phyloP scores from a whole-genome alignment of 2,329 filamentous ascomycete genomes.

The Triangularia verruculosa region DNA sequence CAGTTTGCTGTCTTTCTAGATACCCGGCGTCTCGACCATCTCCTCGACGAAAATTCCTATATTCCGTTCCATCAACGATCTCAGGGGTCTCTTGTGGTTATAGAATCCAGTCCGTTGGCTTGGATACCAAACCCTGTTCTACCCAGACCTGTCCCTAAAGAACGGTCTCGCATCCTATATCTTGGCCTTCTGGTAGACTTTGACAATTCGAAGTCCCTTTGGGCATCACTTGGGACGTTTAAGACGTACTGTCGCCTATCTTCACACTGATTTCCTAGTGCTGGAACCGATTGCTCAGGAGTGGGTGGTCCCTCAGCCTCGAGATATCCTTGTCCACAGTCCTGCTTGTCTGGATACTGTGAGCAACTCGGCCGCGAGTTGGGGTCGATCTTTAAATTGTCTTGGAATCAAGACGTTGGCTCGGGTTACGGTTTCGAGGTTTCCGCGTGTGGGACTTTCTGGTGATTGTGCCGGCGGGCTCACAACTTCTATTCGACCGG shows the following conservation, averaged over 20 bases:
- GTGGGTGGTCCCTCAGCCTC: not conserved
- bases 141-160: not conserved
- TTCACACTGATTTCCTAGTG: not conserved
- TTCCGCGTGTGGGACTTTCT: not conserved
- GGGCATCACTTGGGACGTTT: not conserved
- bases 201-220: not conserved
- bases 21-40: not conserved
- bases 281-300: not conserved
- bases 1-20: not conserved
- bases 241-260: not conserved
- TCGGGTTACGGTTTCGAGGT: not conserved
- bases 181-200: not conserved
- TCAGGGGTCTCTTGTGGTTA: not conserved
- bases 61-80: not conserved
- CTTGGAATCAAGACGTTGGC: not conserved
- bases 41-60: not conserved
- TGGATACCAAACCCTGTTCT: not conserved
- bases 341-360: not conserved
- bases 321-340: not conserved
- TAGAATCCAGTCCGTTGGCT: not conserved
- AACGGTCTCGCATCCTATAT: not conserved
- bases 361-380: not conserved
- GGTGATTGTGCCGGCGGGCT: not conserved
- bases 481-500: too few relatives aligned
- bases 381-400: not conserved